These are phyloP conservation scores for Pilatotrama ljubarskyi DNA, from an alignment of 768 basidiomycete genomes.

Conservation along the genomic window DNA sequence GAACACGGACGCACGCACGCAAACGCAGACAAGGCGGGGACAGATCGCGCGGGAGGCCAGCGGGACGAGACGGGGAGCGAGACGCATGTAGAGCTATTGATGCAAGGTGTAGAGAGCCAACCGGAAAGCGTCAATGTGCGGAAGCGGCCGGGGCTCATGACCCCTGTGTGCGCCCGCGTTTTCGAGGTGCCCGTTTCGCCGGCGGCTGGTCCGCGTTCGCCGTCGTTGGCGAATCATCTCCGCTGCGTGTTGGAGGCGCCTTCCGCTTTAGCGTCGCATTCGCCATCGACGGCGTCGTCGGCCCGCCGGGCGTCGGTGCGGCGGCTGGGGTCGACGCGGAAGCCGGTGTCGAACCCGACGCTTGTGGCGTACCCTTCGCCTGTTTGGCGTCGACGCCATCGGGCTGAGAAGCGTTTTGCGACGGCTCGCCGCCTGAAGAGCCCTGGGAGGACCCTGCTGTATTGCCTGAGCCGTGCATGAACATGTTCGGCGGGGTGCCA, in stretches of 20 bases:
- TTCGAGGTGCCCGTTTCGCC: slow-evolving; percentile 53
- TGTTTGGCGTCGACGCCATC: slow-evolving; percentile 55
- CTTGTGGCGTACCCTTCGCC: slow-evolving; percentile 54
- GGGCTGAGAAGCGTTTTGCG: slow-evolving; percentile 52
- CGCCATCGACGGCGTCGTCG: slow-evolving; percentile 31
- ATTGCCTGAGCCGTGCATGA: slow-evolving; percentile 16
- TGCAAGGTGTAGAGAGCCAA: slow-evolving; percentile 23
- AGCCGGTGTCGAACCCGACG: slow-evolving; percentile 29
- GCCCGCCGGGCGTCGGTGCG: slow-evolving; percentile 25
- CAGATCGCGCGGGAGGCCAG: neutral
- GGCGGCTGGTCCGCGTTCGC: slow-evolving; percentile 46
- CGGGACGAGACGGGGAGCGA: neutral
- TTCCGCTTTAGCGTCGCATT: slow-evolving; percentile 39
- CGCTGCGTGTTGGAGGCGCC: slow-evolving; percentile 19
- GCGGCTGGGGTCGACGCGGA: slow-evolving; percentile 29
- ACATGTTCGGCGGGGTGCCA: slow-evolving; percentile 1
- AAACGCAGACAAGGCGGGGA: neutral
- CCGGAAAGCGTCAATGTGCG: neutral
- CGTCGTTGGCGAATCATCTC: slow-evolving; percentile 53
- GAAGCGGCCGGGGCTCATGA: slow-evolving; percentile 24
- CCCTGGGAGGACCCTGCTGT: slow-evolving; percentile 31
- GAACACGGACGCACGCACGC: slow-evolving; percentile 24
- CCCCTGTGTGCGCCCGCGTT: slow-evolving; percentile 53
- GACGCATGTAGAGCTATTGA: neutral
- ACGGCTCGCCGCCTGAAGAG: slow-evolving; percentile 35